phyloP scores from a whole-genome alignment of 139 green algal genomes.

The Choricystis sp. region DNA sequence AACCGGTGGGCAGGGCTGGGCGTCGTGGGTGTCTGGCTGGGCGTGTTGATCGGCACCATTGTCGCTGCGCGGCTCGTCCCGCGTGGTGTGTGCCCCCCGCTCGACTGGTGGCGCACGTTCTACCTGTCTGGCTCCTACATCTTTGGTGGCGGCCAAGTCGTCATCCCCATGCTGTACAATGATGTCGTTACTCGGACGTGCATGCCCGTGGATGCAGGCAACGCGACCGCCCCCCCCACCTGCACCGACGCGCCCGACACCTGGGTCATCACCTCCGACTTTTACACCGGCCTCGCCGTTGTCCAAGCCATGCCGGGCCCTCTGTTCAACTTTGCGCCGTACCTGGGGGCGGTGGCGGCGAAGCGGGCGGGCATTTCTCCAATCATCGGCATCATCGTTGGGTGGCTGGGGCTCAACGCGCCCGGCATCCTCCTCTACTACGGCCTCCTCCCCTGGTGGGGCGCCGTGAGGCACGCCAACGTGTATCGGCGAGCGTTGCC shows the following conservation, averaged over 20 bases:
- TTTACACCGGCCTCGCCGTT: conserved; percentile 44
- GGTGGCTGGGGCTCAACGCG: conserved; percentile 77
- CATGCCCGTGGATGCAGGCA: not conserved
- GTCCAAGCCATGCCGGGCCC: conserved; percentile 76
- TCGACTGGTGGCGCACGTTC: conserved; percentile 76
- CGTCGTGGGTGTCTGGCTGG: conserved; percentile 39
- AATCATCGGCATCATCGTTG: conserved; percentile 43
- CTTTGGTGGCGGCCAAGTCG: conserved; percentile 85
- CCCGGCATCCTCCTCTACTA: conserved; percentile 87
- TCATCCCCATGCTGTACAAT: conserved; percentile 74
- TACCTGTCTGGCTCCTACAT: conserved; percentile 78
- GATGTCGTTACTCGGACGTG: conserved; percentile 39
- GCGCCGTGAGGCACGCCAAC: conserved; percentile 34
- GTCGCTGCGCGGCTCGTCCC: conserved; percentile 6
- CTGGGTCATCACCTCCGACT: conserved; percentile 75
- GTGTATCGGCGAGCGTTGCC: conserved; percentile 40
- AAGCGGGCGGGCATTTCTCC: conserved; percentile 28
- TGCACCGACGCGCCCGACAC: conserved; percentile 21
- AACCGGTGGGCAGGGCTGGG: conserved; percentile 25
- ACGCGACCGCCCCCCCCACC: not conserved
- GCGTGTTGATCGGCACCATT: conserved; percentile 28
- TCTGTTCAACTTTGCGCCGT: conserved; percentile 90
- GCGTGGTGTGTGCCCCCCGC: conserved; percentile 13
- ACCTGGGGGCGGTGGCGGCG: conserved; percentile 79
- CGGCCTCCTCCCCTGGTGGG: conserved; percentile 83